Evolutionary conservation across 306 rosid species (phyloP), one percentile per base, ranked within the genome.

Genomic region (Medicago arabica): DNA sequence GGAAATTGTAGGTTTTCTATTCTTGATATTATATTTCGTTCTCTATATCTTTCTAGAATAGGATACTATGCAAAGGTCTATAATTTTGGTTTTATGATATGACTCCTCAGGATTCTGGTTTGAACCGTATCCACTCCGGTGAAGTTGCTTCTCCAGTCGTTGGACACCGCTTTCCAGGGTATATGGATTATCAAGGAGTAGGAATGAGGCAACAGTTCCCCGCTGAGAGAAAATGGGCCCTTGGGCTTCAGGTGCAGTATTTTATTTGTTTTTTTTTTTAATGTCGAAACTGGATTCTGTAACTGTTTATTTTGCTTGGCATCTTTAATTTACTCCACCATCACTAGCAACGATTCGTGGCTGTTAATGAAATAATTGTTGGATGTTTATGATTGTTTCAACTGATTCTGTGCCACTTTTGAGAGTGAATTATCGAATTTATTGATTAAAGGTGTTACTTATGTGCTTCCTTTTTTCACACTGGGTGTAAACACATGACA

Each of bases 161-260:
- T 76, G 96, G 88, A 39, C 95, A 85, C 86, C 97, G 89, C 79
- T 49, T 81, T 80, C 78, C 88, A 16, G 96, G 95, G 34, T 90
- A 80, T 79, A 77, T 87, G 85, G 91, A 91, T 28, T 85, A 84
- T 81, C 96, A 88, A 82, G 97, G 88, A 55, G 68, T 72, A 61
- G 95, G 88, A 36, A 16, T 82, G 61, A 83, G 88, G 72, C 90
- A 84, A 57, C 97, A 90, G 80, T 80, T 82, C 65, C 96, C 93
- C n/a, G 89, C 59, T 75, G 94, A 94, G 83, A 88, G 95, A 68
- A 94, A 90, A 80, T 92, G 98, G 98, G 96, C 98, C 79, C 98
- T 94, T 76, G 97, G 98, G 67, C 97, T 94, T 84, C 97, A 94
- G 97, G 98, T 89, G 72, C 80, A n/a, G 46, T 53, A 31, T 79